Percentiles rank a stretch among this genome's conserved stretches.
Conservation (phyloP, 345 rosid genomes). For the Camelina laxa region DNA sequence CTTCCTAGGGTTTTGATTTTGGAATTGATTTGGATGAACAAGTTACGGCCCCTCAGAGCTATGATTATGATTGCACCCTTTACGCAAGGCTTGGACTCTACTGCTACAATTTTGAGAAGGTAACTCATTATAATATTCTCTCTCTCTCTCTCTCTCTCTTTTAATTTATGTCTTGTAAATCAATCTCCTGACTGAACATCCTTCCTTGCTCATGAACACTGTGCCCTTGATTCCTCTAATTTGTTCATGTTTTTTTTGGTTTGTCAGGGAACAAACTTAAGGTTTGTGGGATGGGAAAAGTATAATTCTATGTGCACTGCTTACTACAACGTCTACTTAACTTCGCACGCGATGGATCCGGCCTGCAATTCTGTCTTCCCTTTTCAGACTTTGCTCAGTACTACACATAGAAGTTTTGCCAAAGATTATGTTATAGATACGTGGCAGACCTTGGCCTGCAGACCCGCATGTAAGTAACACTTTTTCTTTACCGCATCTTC, state of each 20-base stretch:
- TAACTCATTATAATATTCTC: neutral
- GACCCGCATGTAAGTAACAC: slow-evolving; percentile 4
- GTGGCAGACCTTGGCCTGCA: neutral
- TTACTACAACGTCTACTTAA: neutral
- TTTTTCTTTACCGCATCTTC: neutral
- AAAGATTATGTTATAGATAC: too few species aligned
- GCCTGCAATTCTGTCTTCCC: neutral
- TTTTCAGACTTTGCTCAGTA: neutral
- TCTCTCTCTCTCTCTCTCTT: neutral
- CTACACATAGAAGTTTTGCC: too few species aligned
- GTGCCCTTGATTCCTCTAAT: neutral
- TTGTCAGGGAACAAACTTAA: neutral
- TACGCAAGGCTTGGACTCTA: neutral
- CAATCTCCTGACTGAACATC: too few species aligned
- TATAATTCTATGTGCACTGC: neutral
- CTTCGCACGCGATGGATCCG: slow-evolving; percentile 1
- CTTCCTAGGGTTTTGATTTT: neutral
- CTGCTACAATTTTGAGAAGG: slow-evolving; percentile 3
- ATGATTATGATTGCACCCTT: neutral
- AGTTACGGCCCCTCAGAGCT: neutral
- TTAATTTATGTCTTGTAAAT: too few species aligned
- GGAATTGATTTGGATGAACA: too few species aligned
- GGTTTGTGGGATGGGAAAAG: slow-evolving; percentile 9
- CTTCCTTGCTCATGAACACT: too few species aligned
- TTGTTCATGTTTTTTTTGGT: neutral